phyloP scores from a whole-genome alignment of 441 rosid species.

The Viola pubescens region DNA sequence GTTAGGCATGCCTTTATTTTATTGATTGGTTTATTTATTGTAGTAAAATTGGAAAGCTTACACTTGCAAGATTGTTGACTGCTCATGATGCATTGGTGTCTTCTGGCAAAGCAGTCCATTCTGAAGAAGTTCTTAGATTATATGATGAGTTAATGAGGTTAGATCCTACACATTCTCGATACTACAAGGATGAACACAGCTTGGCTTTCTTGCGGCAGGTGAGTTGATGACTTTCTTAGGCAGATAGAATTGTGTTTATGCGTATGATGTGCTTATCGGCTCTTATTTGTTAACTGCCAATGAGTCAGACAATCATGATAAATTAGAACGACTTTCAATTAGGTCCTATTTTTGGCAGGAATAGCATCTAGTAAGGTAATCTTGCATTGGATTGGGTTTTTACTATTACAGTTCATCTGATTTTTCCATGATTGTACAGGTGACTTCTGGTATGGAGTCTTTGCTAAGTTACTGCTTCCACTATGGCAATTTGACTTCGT shows the following conservation, averaged over 20 bases:
- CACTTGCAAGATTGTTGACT: conserved; percentile 75
- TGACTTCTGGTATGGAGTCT: conserved; percentile 46
- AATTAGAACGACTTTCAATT: too few species aligned
- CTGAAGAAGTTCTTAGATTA: conserved; percentile 53
- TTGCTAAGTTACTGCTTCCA: conserved; percentile 43
- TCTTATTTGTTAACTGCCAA: background rate
- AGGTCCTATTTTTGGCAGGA: too few species aligned
- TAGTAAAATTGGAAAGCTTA: conserved; percentile 93
- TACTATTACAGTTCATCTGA: background rate
- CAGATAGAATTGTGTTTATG: background rate
- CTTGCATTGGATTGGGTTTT: too few species aligned
- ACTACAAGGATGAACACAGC: conserved; percentile 72
- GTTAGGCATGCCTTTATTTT: background rate
- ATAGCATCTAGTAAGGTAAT: too few species aligned
- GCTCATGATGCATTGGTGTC: conserved; percentile 44
- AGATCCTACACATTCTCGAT: conserved; percentile 59
- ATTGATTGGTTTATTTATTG: conserved; percentile 11
- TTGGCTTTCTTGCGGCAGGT: conserved; percentile 62
- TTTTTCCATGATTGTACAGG: conserved; percentile 39
- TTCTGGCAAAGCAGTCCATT: conserved; percentile 30
- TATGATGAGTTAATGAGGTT: conserved; percentile 54
- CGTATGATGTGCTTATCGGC: conserved; percentile 6
- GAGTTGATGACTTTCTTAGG: background rate
- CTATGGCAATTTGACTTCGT: conserved; percentile 26
- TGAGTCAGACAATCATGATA: too few species aligned